phyloP scores from a whole-genome alignment of 2,329 filamentous ascomycete genomes.

The Venturia asperata region DNA sequence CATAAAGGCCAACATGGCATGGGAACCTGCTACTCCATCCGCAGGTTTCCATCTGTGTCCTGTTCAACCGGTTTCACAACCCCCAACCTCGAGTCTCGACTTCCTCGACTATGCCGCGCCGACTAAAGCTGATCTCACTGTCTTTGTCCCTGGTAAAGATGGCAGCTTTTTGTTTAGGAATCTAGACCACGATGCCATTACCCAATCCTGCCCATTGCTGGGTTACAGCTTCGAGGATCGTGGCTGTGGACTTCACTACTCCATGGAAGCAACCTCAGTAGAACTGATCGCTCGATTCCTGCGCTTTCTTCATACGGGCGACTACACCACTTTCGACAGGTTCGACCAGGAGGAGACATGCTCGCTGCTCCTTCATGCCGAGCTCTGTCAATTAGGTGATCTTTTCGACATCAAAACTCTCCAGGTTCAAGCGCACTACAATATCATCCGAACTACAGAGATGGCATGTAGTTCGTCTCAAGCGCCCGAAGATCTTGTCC shows the following conservation, averaged over 20 bases:
- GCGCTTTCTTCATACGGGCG: conserved; percentile 37
- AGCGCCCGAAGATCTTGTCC: conserved; percentile 35
- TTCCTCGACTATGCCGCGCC: conserved; percentile 2
- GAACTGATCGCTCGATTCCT: conserved; percentile 33
- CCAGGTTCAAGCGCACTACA: conserved; percentile 33
- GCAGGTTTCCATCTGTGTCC: not conserved
- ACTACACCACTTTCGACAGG: conserved; percentile 28
- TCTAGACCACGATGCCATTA: conserved; percentile 11
- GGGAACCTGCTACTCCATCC: conserved; percentile 1
- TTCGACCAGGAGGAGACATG: conserved; percentile 24
- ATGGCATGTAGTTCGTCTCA: conserved; percentile 33
- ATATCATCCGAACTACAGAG: conserved; percentile 35
- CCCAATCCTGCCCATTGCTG: conserved; percentile 18
- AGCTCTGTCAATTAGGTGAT: conserved; percentile 36
- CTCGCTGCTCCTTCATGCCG: conserved; percentile 35
- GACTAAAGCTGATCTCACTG: not conserved
- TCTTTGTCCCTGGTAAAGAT: not conserved
- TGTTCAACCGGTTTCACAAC: not conserved
- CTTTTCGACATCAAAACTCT: conserved; percentile 37
- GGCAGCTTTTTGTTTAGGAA: not conserved
- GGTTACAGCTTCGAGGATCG: conserved; percentile 31
- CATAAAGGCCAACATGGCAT: not conserved
- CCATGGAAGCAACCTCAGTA: conserved; percentile 33
- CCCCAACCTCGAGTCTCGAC: not conserved
- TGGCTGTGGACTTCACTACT: conserved; percentile 27